Conservation (phyloP, 352 stramenopile genomes). For the Globisporangium barbulae region DNA sequence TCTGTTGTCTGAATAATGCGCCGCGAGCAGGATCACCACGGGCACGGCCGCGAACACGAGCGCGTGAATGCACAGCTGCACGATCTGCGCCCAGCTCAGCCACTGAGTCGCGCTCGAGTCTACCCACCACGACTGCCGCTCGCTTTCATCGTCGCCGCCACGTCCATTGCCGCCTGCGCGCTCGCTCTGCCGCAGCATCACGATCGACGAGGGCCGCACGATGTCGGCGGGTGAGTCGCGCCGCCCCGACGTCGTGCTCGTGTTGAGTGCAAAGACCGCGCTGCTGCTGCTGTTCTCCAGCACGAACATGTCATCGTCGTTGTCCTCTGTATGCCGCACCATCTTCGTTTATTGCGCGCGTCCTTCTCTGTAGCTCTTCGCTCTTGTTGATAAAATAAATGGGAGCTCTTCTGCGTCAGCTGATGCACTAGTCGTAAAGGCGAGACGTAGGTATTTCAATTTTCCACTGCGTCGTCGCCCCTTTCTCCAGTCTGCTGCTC, state of each 20-base stretch:
- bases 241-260: constrained; percentile 13
- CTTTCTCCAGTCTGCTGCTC: background rate
- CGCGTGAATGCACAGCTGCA: constrained; percentile 30
- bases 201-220: constrained; percentile 34
- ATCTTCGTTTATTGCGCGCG: background rate
- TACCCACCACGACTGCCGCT: constrained; percentile 35
- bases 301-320: constrained; percentile 36
- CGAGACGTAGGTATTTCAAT: background rate
- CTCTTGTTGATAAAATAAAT: background rate
- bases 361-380: background rate
- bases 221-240: constrained; percentile 13
- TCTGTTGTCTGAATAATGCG: constrained; percentile 31
- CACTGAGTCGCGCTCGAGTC: constrained; percentile 18
- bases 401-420: background rate
- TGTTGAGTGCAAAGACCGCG: constrained; percentile 11
- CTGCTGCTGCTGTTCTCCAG: constrained; percentile 10
- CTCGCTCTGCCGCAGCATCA: constrained; percentile 17
- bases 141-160: background rate
- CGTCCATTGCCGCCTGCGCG: background rate
- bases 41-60: constrained; percentile 32
- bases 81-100: constrained; percentile 24
- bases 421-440: background rate
- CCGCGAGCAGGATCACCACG: constrained; percentile 29
- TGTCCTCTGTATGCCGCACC: background rate
- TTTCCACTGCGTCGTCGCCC: background rate